These are phyloP conservation scores for Houttuynia cordata DNA, from an alignment of 164 flowering plant genomes.

Conservation along the genomic window DNA sequence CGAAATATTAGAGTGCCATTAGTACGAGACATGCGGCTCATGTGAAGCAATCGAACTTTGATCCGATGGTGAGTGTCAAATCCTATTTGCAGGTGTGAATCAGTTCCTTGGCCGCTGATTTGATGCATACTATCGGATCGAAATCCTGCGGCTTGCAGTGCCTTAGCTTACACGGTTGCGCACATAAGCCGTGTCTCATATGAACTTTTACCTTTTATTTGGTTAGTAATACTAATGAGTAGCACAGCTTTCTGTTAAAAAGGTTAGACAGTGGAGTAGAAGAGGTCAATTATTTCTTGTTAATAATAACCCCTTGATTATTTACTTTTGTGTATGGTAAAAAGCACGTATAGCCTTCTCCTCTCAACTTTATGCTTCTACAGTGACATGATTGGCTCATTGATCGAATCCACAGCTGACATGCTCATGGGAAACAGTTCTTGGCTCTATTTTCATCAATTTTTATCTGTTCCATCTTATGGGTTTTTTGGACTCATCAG, in stretches of 20 bases:
- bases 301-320: slow-evolving; percentile 17
- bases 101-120: too few relatives aligned
- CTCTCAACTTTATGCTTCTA: slow-evolving; percentile 31
- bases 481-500: neutral
- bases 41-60: too few relatives aligned
- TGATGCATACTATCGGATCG: too few relatives aligned
- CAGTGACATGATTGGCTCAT: slow-evolving; percentile 42
- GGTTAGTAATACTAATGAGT: slow-evolving; percentile 3
- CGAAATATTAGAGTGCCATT: too few relatives aligned
- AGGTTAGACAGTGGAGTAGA: slow-evolving; percentile 9
- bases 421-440: slow-evolving; percentile 20
- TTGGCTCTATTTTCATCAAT: neutral
- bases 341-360: slow-evolving; percentile 8
- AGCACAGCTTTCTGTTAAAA: slow-evolving; percentile 20
- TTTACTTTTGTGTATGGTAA: slow-evolving; percentile 17
- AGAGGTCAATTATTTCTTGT: slow-evolving; percentile 22
- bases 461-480: neutral
- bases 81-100: too few relatives aligned
- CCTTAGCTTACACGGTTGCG: too few relatives aligned
- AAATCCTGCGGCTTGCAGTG: too few relatives aligned
- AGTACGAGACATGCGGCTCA: too few relatives aligned
- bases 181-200: too few relatives aligned
- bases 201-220: too few relatives aligned
- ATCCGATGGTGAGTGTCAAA: too few relatives aligned
- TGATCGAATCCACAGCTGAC: slow-evolving; percentile 30